Evolutionary conservation across 129 eudicot species (phyloP).

Genomic region (Escallonia herrerae): DNA sequence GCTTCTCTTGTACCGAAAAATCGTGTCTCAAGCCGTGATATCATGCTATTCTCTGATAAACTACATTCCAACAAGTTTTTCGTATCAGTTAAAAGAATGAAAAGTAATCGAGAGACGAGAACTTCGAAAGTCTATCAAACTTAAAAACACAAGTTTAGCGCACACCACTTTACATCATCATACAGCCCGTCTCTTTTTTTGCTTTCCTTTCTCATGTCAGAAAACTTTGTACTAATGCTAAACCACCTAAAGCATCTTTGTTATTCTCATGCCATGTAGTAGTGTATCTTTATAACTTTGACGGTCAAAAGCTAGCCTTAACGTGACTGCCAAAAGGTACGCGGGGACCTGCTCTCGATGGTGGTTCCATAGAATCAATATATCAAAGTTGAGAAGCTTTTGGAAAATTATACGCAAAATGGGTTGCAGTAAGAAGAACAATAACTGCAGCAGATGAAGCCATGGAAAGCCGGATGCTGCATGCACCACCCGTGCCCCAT

Average conservation of each 20-base stretch:
- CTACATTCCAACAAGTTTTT: too few relatives aligned
- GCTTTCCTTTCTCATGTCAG: not conserved
- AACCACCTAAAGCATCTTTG: not conserved
- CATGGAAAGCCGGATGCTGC: conserved; percentile 23
- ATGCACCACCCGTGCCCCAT: conserved; percentile 39
- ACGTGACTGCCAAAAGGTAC: conserved; percentile 41
- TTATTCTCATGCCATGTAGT: not conserved
- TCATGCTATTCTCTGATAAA: too few relatives aligned
- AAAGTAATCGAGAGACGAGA: too few relatives aligned
- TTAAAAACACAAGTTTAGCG: too few relatives aligned
- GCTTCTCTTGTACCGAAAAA: too few relatives aligned
- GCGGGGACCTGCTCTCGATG: conserved; percentile 22
- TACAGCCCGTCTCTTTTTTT: too few relatives aligned
- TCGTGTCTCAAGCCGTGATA: too few relatives aligned
- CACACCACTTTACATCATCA: too few relatives aligned
- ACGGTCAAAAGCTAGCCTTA: conserved; percentile 42
- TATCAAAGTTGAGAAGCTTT: conserved; percentile 33
- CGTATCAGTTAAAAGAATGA: too few relatives aligned
- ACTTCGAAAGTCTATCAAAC: too few relatives aligned
- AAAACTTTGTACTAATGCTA: not conserved
- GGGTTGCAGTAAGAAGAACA: not conserved
- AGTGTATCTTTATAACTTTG: not conserved
- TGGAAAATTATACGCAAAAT: conserved; percentile 18
- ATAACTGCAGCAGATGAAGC: conserved; percentile 24
- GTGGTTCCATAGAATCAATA: conserved; percentile 15